These are phyloP conservation scores for Kwoniella pini DNA, from an alignment of 768 basidiomycete species.

Conservation along the genomic window DNA sequence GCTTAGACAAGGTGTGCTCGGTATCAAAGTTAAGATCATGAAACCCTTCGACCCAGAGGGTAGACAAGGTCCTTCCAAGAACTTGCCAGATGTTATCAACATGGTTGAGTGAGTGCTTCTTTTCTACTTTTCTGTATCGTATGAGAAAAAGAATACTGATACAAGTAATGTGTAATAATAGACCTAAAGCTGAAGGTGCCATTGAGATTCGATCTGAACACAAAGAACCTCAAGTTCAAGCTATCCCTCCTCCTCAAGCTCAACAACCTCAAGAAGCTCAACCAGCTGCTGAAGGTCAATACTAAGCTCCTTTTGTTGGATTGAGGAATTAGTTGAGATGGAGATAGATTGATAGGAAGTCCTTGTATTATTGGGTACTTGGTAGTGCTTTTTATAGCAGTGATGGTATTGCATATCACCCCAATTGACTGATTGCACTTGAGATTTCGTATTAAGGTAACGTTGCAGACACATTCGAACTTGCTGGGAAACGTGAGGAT, in stretches of 20 bases:
- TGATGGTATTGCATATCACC: too few relatives aligned
- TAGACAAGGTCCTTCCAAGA: slow-evolving; percentile 80
- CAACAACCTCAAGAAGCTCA: slow-evolving; percentile 28
- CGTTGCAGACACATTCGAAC: too few relatives aligned
- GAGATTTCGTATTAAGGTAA: too few relatives aligned
- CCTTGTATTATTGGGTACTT: too few relatives aligned
- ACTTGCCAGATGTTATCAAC: slow-evolving; percentile 90
- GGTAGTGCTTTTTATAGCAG: too few relatives aligned
- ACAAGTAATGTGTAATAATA: too few relatives aligned
- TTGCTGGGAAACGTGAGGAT: too few relatives aligned
- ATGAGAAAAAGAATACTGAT: neutral
- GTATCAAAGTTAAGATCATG: slow-evolving; percentile 99
- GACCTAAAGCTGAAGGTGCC: slow-evolving; percentile 81
- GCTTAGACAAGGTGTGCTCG: slow-evolving; percentile 96
- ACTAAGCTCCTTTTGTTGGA: slow-evolving; percentile 1
- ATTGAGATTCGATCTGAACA: slow-evolving; percentile 88
- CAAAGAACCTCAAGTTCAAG: slow-evolving; percentile 60
- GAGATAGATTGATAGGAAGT: too few relatives aligned
- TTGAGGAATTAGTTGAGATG: too few relatives aligned
- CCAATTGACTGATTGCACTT: too few relatives aligned
- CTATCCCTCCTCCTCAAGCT: slow-evolving; percentile 28
- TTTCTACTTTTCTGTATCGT: neutral
- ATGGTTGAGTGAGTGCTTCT: slow-evolving; percentile 69
- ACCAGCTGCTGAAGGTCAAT: slow-evolving; percentile 20
- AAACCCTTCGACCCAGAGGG: slow-evolving; percentile 94